Evolutionary conservation across 768 basidiomycete species (phyloP).

Genomic region (Gyrodon lividus): DNA sequence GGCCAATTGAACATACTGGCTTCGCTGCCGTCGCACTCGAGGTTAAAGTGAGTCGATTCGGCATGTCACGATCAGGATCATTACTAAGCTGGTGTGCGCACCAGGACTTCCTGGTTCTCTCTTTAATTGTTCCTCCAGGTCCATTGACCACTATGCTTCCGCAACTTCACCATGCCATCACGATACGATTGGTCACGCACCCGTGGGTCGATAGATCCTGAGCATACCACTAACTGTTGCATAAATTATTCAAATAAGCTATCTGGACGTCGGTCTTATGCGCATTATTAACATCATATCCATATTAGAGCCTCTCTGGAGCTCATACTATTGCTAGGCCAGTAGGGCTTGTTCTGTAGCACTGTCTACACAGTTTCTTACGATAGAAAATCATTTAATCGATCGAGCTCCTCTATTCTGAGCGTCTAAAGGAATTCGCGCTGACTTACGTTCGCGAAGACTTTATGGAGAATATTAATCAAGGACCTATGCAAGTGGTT

Average conservation of each 20-base stretch:
- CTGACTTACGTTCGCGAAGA: no score
- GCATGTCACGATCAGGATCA: background rate
- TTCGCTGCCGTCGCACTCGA: constrained; percentile 49
- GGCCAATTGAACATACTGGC: constrained; percentile 42
- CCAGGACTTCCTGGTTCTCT: constrained; percentile 61
- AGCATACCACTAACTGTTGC: constrained; percentile 1
- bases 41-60: constrained; percentile 44
- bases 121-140: constrained; percentile 40
- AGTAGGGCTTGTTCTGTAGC: no score
- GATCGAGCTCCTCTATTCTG: no score
- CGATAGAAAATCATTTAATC: background rate
- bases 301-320: no score
- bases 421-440: no score
- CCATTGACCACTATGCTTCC: constrained; percentile 34
- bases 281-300: constrained; percentile 1
- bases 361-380: no score
- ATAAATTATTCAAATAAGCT: constrained; percentile 18
- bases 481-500: no score
- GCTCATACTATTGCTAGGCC: no score
- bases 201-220: constrained; percentile 39
- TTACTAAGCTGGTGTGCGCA: constrained; percentile 2
- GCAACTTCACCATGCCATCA: constrained; percentile 47
- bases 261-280: background rate
- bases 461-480: no score
- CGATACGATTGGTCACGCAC: constrained; percentile 65